Evolutionary conservation across 2,329 filamentous ascomycete genomes (phyloP).

Genomic region (Myotisia sp.): DNA sequence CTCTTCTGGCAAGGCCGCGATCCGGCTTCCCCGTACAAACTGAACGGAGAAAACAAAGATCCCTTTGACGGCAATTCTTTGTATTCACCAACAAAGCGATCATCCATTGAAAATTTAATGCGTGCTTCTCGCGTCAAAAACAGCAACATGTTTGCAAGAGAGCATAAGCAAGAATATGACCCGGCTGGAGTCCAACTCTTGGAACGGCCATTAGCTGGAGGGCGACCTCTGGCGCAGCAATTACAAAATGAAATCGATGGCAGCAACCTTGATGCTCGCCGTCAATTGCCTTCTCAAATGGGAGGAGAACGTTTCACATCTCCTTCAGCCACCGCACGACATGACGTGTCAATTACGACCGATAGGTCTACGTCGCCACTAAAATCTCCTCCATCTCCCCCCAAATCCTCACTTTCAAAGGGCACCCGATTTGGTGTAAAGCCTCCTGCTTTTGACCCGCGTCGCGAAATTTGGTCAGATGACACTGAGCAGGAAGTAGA

Average conservation of each 20-base stretch:
- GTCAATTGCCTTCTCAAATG: constrained; percentile 12
- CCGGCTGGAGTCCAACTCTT: constrained; percentile 61
- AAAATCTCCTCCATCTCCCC: constrained; percentile 57
- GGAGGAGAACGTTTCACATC: constrained; percentile 4
- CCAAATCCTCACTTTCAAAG: constrained; percentile 74
- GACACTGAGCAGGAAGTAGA: constrained; percentile 41
- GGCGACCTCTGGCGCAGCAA: constrained; percentile 41
- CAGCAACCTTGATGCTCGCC: constrained; percentile 18
- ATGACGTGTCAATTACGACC: constrained; percentile 4
- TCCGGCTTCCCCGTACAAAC: constrained; percentile 51
- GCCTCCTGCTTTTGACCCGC: constrained; percentile 49
- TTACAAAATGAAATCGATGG: constrained; percentile 58
- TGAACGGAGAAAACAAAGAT: constrained; percentile 54
- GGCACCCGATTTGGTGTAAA: constrained; percentile 46
- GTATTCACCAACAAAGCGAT: constrained; percentile 61
- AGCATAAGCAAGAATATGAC: constrained; percentile 87
- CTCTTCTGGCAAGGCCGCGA: constrained; percentile 77
- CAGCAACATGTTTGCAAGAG: constrained; percentile 89
- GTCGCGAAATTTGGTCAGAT: constrained; percentile 54
- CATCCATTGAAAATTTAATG: constrained; percentile 90
- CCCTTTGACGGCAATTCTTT: constrained; percentile 46
- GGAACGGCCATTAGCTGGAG: constrained; percentile 63
- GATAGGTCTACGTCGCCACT: constrained; percentile 24
- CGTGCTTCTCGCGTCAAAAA: constrained; percentile 92
- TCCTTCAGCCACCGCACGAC: background rate